Evolutionary conservation across 1,139 yeast genomes (phyloP), one percentile per base, ranked within the genome.

Genomic region (Meyerozyma athensensis): DNA sequence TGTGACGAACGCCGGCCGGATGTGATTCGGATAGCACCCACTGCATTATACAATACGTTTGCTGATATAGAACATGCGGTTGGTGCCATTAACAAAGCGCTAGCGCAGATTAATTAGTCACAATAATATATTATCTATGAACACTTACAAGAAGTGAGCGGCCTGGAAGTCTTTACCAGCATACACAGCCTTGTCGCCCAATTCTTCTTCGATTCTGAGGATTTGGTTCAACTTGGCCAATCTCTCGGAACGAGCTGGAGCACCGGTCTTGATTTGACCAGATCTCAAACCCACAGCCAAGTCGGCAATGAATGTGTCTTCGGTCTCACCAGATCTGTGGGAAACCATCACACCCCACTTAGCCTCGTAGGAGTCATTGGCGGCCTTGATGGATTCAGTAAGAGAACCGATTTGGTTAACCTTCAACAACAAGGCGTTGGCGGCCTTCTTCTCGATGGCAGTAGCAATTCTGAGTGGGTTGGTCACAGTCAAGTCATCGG

Each of bases 211-310:
- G 59, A 90, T 90, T 77, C 97, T 86, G 69, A 90, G 80, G 71
- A 90, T 83, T 79, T 89, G 95, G 82, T 85, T 85, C 71, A 83
- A 83, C 78, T 90, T 90, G 66, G 97, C 97, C 70, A 90, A 82
- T 81, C 97, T 89, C 79, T 90, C 97, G 53, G 96, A 86, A 79
- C 97, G 87, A 56, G 96, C 95, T 65, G 97, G 96, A 63, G 97
- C 97, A 82, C 97, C 97, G 56, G 96, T 85, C 89, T 90, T 90
- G 72, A 90, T 83, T 79, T 90, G 96, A 68, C 96, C 97, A 54
- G 95, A 63, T 80, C 97, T 86, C 68, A 90, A 78, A 76, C 97
- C 97, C 58, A 90, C 96, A 56, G 89, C 76, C 65, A 90, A 79
- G 72, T 90, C 97, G 63, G 97, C 97, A 72, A 90, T 89, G 77